Base-by-base conservation (phyloP, 2,329 filamentous ascomycete genomes). In the Alternaria ventricosa region DNA sequence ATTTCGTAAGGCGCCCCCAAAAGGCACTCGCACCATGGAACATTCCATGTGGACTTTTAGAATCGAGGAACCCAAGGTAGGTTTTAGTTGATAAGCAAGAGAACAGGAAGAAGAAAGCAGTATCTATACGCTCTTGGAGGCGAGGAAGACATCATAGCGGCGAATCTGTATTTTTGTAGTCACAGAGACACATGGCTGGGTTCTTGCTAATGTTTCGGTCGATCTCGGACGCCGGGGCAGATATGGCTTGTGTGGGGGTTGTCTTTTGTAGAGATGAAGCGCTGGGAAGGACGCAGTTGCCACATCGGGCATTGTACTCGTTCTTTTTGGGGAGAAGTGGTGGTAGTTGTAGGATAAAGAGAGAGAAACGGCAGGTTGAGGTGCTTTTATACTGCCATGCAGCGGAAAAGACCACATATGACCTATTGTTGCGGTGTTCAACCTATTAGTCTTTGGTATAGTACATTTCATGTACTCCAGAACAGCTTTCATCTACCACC, bases 351-450 rank as follows among this genome's bases (percentile, higher is more conserved):
- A n/a, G 0, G 2, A 5, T 36, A 0, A 4, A 15, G 1, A 4
- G 15, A 1, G 5, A 9, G 4, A 15, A 0, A 36, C 0, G 2
- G 4, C 7, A 1, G 7, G 7, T 36, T 2, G 0, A 5, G 33
- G 0, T 36, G 4, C 4, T n/a, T 36, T 36, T 36, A n/a, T 36
- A 9, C 1, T 36, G 33, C 33, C 4, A 36, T 2, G 4, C 33
- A 4, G 33, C 4, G 4, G 33, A n/a, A 2, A 15, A 36, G 4
- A 36, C 2, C 13, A 33, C 30, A 33, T 13, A 6, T 2, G 4
- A 27, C 9, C 10, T 9, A 11, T 28, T 3, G 3, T 28, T 28
- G 27, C 9, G 2, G 27, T 33, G 13, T 33, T 15, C 6, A 33
- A 33, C 30, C 0, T 15, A 4, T 0, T 18, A 15, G 4, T 4